Conservation (phyloP, 202 grass and related monocot genomes). For the Panicum hallii region DNA sequence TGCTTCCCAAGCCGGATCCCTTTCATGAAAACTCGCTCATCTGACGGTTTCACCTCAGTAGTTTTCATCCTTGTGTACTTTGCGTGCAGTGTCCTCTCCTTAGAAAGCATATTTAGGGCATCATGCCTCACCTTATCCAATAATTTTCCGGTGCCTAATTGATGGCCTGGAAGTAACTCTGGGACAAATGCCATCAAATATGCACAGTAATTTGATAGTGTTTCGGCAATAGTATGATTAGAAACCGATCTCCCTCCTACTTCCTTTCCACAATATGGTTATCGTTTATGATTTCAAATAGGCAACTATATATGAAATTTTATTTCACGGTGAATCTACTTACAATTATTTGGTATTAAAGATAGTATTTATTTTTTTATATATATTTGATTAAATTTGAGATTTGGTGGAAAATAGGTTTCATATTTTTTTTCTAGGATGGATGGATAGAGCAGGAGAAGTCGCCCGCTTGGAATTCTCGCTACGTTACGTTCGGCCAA, state of each 20-base stretch:
- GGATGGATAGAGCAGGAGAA: too few relatives aligned
- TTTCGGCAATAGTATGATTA: neutral
- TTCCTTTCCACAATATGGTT: too few relatives aligned
- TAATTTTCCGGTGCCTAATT: neutral
- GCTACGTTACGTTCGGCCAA: rapidly evolving
- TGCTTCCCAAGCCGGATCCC: neutral
- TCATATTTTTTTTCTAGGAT: too few relatives aligned
- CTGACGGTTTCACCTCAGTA: neutral
- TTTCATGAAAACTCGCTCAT: neutral
- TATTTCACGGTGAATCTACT: too few relatives aligned
- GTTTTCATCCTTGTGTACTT: neutral
- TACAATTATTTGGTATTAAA: too few relatives aligned
- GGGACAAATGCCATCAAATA: neutral
- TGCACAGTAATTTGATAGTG: neutral
- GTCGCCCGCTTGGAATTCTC: too few relatives aligned
- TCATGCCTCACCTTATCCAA: neutral
- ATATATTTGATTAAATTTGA: too few relatives aligned
- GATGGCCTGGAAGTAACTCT: neutral
- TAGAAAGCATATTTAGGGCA: neutral
- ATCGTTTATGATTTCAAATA: too few relatives aligned
- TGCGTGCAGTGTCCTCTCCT: neutral
- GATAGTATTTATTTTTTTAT: too few relatives aligned
- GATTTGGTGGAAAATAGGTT: too few relatives aligned
- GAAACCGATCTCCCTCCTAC: too few relatives aligned
- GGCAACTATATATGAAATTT: too few relatives aligned